Evolutionary conservation across 2,329 filamentous ascomycete species (phyloP).

Genomic region (Hansfordia pulvinata): DNA sequence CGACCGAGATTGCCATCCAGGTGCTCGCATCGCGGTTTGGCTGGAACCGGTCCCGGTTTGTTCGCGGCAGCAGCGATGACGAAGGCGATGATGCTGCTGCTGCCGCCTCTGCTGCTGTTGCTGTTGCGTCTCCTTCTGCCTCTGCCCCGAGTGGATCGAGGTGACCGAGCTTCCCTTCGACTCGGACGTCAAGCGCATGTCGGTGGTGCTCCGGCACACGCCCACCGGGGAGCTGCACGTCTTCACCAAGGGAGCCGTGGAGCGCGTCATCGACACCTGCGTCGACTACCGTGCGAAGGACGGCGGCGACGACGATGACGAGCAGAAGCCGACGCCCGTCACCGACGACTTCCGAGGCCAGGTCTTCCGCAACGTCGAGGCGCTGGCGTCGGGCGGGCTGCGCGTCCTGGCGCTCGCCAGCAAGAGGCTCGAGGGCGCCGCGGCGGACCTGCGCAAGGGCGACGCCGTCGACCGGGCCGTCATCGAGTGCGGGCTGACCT

Average conservation of each 20-base stretch:
- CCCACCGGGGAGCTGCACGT: slow-evolving; percentile 15
- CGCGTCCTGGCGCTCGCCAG: slow-evolving; percentile 54
- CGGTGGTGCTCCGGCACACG: slow-evolving; percentile 43
- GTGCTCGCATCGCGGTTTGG: slow-evolving; percentile 56
- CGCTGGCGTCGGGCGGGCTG: slow-evolving; percentile 40
- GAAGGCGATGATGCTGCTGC: no score
- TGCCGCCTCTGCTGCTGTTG: no score
- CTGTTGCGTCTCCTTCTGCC: no score
- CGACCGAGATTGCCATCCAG: slow-evolving; percentile 60
- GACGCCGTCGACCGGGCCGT: slow-evolving; percentile 33
- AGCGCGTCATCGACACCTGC: slow-evolving; percentile 50
- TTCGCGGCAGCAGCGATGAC: slow-evolving; percentile 31
- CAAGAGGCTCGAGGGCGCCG: slow-evolving; percentile 23
- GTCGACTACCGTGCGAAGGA: no score
- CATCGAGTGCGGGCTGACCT: slow-evolving; percentile 46
- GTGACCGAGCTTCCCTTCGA: slow-evolving; percentile 59
- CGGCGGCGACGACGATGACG: slow-evolving; percentile 21
- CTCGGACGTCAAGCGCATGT: slow-evolving; percentile 63
- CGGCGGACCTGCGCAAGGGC: slow-evolving; percentile 27
- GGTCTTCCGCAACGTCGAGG: slow-evolving; percentile 48
- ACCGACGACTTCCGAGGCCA: slow-evolving; percentile 32
- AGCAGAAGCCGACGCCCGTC: slow-evolving; percentile 21
- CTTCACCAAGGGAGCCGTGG: slow-evolving; percentile 53
- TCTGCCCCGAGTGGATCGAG: slow-evolving; percentile 37
- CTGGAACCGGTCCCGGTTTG: slow-evolving; percentile 39